Base-by-base conservation (phyloP, 1,284 basidiomycete species). In the Sparassis latifolia region DNA sequence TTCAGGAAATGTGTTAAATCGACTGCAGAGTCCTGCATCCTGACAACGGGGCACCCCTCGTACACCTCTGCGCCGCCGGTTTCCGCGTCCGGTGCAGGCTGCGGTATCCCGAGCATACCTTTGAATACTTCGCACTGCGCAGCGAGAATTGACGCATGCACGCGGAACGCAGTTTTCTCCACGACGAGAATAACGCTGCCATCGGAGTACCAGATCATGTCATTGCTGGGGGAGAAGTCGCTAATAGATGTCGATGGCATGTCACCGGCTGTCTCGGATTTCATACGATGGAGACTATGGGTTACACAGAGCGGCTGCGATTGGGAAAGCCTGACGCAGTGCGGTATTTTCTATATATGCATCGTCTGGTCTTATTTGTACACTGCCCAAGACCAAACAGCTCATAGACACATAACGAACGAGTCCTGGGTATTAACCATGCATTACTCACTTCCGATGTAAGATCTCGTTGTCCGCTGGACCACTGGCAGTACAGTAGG, bases 61-160 rank as follows among this genome's bases (percentile, higher is more conserved):
- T 55, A 53, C 6, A 44, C 55, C 49, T 61, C 59, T 20, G 20
- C 20, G 20, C 20, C 20, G 20, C 20, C 20, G 5, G 44, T 33
- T 5, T 38, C 41, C 12, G 53, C 29, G 12, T 52, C 48, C 10
- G 46, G 20, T 2, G 10, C 38, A 6, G 61, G 60, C 45, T 61
- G 60, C 2, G 62, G 62, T 28, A 65, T 50, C 1, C 42, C 42
- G 45, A 54, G 56, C 61, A 62, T 61, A 47, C 60, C 58, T 12
- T 45, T 49, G 52, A 62, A 62, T 2, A 62, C 37, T 42, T 57
- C 53, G 35, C 53, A 61, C 38, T 50, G 44, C 2, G 43, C 37
- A 5, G 53, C 52, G 9, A 62, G 46, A 20, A 57, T 52, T 33
- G 56, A 56, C 38, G 38, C 48, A 40, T 62, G 58, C 3, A 62